A percentile compares a stretch with the other conserved stretches of the same genome.
Evolutionary conservation across 2,329 filamentous ascomycete genomes (phyloP).

Genomic region (Fusarium cicatricum): DNA sequence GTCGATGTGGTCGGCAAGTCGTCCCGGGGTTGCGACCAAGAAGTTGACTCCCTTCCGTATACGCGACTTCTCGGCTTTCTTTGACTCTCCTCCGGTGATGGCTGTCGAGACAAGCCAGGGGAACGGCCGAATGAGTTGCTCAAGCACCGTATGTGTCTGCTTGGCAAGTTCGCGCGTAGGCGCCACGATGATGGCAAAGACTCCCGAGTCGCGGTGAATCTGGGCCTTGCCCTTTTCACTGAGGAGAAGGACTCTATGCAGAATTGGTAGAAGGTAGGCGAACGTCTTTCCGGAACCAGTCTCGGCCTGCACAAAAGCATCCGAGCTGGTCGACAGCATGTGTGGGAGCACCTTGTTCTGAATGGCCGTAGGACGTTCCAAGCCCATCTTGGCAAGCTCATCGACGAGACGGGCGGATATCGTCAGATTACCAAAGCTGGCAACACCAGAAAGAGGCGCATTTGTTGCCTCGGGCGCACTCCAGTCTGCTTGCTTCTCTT

Average conservation of each 20-base stretch:
- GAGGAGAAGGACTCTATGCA: slow-evolving; percentile 85
- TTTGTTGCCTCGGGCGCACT: slow-evolving; percentile 80
- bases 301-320: slow-evolving; percentile 96
- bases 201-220: slow-evolving; percentile 83
- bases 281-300: slow-evolving; percentile 98
- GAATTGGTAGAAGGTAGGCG: slow-evolving; percentile 91
- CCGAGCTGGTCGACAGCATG: slow-evolving; percentile 79
- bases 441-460: slow-evolving; percentile 84
- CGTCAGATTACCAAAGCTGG: slow-evolving; percentile 86
- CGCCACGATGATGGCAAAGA: slow-evolving; percentile 93
- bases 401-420: slow-evolving; percentile 81
- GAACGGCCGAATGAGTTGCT: slow-evolving; percentile 84
- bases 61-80: slow-evolving; percentile 88
- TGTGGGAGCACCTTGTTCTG: slow-evolving; percentile 89
- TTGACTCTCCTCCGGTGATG: slow-evolving; percentile 74
- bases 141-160: slow-evolving; percentile 88
- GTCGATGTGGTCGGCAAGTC: slow-evolving; percentile 89
- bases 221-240: slow-evolving; percentile 65
- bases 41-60: slow-evolving; percentile 95
- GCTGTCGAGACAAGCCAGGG: slow-evolving; percentile 95
- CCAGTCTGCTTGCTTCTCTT: slow-evolving; percentile 60
- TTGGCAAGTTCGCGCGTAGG: slow-evolving; percentile 94
- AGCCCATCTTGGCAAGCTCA: slow-evolving; percentile 84
- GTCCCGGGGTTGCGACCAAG: slow-evolving; percentile 90
- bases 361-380: slow-evolving; percentile 93